Conservation (phyloP, 345 rosid species). For the Aurinia saxatilis region DNA sequence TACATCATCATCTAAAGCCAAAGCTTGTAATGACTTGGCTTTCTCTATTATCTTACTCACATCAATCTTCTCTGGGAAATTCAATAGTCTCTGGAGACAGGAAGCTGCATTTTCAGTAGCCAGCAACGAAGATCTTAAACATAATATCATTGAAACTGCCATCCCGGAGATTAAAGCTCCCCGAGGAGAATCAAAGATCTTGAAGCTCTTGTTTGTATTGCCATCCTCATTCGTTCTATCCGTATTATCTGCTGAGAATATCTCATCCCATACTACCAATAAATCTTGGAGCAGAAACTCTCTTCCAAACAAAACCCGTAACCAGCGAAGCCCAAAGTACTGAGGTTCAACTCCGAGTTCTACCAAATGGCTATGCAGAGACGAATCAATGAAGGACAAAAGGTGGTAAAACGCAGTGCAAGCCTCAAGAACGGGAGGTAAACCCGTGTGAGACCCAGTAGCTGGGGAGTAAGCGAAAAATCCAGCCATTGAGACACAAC, state of each 20-base stretch:
- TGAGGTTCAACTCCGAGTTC: slow-evolving; percentile 98
- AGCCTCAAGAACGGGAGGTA: slow-evolving; percentile 87
- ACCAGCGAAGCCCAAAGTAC: slow-evolving; percentile 94
- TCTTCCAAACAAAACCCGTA: slow-evolving; percentile 87
- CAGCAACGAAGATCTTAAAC: slow-evolving; percentile 78
- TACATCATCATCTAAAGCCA: slow-evolving; percentile 46
- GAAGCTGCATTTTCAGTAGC: slow-evolving; percentile 87
- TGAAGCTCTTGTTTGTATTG: slow-evolving; percentile 35
- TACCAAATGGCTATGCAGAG: slow-evolving; percentile 79
- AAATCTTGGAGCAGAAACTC: slow-evolving; percentile 74
- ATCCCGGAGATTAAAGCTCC: slow-evolving; percentile 73
- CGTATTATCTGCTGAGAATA: slow-evolving; percentile 66
- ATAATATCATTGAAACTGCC: slow-evolving; percentile 84
- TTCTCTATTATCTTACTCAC: slow-evolving; percentile 52
- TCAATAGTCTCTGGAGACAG: slow-evolving; percentile 83
- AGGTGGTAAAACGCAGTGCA: slow-evolving; percentile 76
- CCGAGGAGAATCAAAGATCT: slow-evolving; percentile 53
- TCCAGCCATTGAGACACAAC: slow-evolving; percentile 81
- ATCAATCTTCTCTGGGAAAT: slow-evolving; percentile 68
- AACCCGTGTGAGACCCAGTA: slow-evolving; percentile 47
- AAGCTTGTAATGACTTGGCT: slow-evolving; percentile 65
- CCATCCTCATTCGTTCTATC: slow-evolving; percentile 17
- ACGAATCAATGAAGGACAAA: slow-evolving; percentile 68
- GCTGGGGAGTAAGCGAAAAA: slow-evolving; percentile 58
- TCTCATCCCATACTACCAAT: slow-evolving; percentile 87